A percentile compares a stretch with the other conserved stretches of the same genome.
phyloP scores from a whole-genome alignment of 1,284 basidiomycete species.

The Rugosomyces carneus region DNA sequence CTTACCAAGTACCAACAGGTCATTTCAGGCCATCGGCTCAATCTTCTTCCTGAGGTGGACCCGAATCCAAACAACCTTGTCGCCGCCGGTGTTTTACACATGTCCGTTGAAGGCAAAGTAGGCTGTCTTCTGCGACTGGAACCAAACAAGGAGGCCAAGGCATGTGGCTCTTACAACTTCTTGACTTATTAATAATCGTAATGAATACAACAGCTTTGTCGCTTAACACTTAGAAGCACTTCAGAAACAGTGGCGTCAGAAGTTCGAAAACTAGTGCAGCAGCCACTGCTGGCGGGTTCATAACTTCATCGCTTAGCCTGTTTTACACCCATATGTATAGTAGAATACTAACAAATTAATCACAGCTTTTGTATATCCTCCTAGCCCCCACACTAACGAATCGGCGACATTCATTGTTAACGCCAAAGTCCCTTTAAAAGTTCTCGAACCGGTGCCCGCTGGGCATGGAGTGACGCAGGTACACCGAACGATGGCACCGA shows the following conservation, averaged over 20 bases:
- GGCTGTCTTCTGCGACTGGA: slow-evolving; percentile 91
- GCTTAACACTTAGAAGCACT: slow-evolving; percentile 91
- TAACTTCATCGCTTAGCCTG: slow-evolving; percentile 2
- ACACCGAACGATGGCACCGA: slow-evolving; percentile 29
- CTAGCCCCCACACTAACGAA: neutral
- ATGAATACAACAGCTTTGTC: slow-evolving; percentile 63
- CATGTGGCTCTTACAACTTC: slow-evolving; percentile 26
- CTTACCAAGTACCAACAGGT: slow-evolving; percentile 67
- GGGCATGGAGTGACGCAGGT: slow-evolving; percentile 1
- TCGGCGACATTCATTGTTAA: slow-evolving; percentile 10
- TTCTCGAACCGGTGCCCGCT: slow-evolving; percentile 26
- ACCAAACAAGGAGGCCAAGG: slow-evolving; percentile 93
- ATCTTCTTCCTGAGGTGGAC: slow-evolving; percentile 76
- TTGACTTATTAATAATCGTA: neutral
- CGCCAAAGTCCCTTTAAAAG: slow-evolving; percentile 23
- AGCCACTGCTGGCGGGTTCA: slow-evolving; percentile 35
- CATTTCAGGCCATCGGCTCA: slow-evolving; percentile 72
- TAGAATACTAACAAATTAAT: slow-evolving; percentile 11
- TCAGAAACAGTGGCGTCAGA: slow-evolving; percentile 88
- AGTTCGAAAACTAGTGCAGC: slow-evolving; percentile 66
- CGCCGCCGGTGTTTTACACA: slow-evolving; percentile 90
- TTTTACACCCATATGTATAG: slow-evolving; percentile 1
- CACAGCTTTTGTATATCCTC: neutral
- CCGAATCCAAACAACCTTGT: slow-evolving; percentile 87
- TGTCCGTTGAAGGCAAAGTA: slow-evolving; percentile 83